Evolutionary conservation across 768 basidiomycete species (phyloP), one percentile per base, ranked within the genome.

Genomic region (Dioszegia hungarica): DNA sequence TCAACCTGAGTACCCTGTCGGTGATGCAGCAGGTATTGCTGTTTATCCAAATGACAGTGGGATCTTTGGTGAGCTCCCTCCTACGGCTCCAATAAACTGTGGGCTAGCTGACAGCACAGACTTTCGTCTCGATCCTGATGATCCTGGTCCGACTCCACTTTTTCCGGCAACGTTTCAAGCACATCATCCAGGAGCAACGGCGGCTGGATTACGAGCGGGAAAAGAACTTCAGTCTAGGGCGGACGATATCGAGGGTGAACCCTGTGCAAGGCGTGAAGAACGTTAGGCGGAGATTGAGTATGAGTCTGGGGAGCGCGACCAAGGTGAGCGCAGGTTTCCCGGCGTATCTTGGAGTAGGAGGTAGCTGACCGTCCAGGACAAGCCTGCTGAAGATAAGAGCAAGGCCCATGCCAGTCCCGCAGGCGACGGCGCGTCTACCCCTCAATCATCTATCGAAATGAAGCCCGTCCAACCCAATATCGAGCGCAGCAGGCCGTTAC

Each of bases 31-130:
- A 78, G 49, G 61, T 66, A 6, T 45, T 77, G 1, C 40, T 78
- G 1, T 76, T 77, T 43, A 36, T 74, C 8, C 85, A 86, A 73
- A 90, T 90, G 89, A 44, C 72, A 25, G 67, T 74, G 31, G 77
- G 77, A 0, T 68, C 63, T 58, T 44, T 63, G 36, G 70, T 74
- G 41, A 60, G 72, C n/a, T 65, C 22, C 20, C 1, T 27, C 33
- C 39, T n/a, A 28, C 15, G 8, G n/a, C 41, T 28, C 10, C 25
- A 3, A 8, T 47, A 24, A 29, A 47, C 17, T 3, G 5, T 28
- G 29, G 15, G 33, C 38, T 12, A 20, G 20, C 40, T 44, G 43
- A 33, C 31, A 8, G 17, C 5, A n/a, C 31, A 70, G 71, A 50
- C 64, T 3, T 70, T 70, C 52, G 70, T 76, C 19, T 74, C 73